Evolutionary conservation across 2,329 filamentous ascomycete species (phyloP), one percentile per base, ranked within the genome.

Genomic region (Apiospora aurea): DNA sequence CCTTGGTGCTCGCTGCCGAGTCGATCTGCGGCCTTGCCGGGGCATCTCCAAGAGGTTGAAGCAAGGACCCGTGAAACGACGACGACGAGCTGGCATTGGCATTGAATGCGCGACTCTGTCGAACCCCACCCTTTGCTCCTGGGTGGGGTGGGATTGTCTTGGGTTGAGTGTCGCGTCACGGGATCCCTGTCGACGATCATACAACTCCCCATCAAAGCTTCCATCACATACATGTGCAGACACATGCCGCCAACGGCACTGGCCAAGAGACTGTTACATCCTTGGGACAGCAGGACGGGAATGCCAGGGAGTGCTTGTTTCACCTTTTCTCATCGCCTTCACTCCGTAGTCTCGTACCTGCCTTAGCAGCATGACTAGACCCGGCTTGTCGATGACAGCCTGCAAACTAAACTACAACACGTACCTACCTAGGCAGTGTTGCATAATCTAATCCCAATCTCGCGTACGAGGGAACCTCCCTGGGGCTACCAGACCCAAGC

Each of bases 221-320:
- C 7, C 7, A 8, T 38, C 7, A 38, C 26, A 29, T 29, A 29
- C 26, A 29, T 29, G 34, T 29, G 26, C 38, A 41, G 38, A 5
- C 13, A n/a, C 49, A 53, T 24, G 16, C 49, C n/a, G 26, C 49
- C 49, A 26, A 53, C 49, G 14, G 64, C 64, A 67, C 64, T 43
- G 64, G 41, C 64, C 64, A 67, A 46, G 13, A 29, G 64, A 47
- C 34, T 69, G 68, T 53, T 69, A 69, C 68, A 69, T 26, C 24
- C 47, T 57, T 69, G 47, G 68, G 44, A 41, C 67, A 24, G 44
- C 44, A n/a, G 44, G 26, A 69, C 68, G 29, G 66, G 41, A 44
- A 68, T 68, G 66, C 24, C 66, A 46, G 66, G 41, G 66, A 68
- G 68, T 18, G 46, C 68, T 53, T 69, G 68, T 69, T 69, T 69